Evolutionary conservation across 345 rosid species (phyloP), one percentile per base, ranked within the genome.

Genomic region (Populus nigra): DNA sequence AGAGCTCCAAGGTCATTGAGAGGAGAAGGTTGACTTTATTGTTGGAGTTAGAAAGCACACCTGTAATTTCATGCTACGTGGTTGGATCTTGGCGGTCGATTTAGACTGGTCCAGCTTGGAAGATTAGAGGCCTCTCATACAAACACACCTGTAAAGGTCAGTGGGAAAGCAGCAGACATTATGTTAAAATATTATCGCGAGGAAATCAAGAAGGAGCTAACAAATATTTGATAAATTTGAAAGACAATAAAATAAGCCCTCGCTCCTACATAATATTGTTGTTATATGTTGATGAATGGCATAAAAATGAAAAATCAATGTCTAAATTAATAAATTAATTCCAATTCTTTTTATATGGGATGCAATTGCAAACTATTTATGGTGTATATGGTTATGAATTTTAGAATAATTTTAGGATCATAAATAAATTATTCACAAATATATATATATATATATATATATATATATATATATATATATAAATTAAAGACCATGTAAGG

Each of bases 21-120:
- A 49, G 18, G 41, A 69, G 61, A 59, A 31, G 13, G 83, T 87
- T 84, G 87, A 85, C 86, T 84, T 81, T 76, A 0, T 65, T 25
- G 71, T 55, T 76, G 80, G 76, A 36, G 29, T 38, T 38, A 65
- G 77, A 57, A 8, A 27, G 73, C 45, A 66, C 78, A 83, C 73
- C 29, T 71, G 69, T 78, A 66, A 3, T 5, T 17, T 59, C 20
- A 4, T 49, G 73, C 79, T 39, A 82, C 82, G 84, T 82, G 84
- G 77, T 45, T 4, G 5, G 23, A 35, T 72, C 36, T 18, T 17
- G 57, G 29, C 65, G 87, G 84, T 55, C 55, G 10, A 47, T 11
- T 7, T 16, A 27, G 73, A 25, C 17, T 49, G 68, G 22, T 78
- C 79, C 86, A 50, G 71, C 79, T 72, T 59, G 81, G 84, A 79